phyloP scores from a whole-genome alignment of 768 basidiomycete species.

The Lactarius quietus region DNA sequence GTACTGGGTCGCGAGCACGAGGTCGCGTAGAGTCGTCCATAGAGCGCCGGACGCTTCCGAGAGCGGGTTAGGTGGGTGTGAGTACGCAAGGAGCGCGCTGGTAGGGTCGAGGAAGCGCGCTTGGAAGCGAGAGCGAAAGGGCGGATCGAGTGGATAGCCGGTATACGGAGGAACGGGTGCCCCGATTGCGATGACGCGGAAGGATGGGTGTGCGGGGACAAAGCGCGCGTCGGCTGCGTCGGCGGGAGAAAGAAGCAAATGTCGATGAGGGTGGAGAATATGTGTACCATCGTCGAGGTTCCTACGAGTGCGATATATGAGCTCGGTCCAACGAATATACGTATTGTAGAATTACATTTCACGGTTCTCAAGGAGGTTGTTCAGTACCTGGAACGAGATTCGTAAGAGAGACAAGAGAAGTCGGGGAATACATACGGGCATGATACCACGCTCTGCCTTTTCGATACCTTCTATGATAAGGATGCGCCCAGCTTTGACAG shows the following conservation, averaged over 20 bases:
- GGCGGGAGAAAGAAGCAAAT: conserved; percentile 40
- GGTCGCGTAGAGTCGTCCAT: conserved; percentile 47
- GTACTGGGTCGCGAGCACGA: conserved; percentile 60
- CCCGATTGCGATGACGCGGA: conserved; percentile 65
- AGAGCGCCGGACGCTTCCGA: conserved; percentile 25
- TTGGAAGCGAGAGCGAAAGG: conserved; percentile 66
- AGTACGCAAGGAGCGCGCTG: conserved; percentile 48
- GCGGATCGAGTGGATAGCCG: conserved; percentile 61
- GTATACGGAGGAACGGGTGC: conserved; percentile 67
- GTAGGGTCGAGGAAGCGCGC: conserved; percentile 63
- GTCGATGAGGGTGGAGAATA: conserved; percentile 61
- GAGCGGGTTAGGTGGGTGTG: conserved; percentile 14
- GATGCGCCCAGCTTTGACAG: conserved; percentile 61
- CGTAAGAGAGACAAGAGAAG: not conserved
- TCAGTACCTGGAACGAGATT: conserved; percentile 39
- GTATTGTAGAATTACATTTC: conserved; percentile 47
- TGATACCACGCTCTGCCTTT: conserved; percentile 68
- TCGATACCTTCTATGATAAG: conserved; percentile 71
- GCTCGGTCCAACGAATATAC: not conserved
- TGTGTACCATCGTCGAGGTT: conserved; percentile 69
- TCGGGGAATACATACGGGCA: conserved; percentile 48
- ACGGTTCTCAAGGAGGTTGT: conserved; percentile 67
- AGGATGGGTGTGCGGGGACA: conserved; percentile 63
- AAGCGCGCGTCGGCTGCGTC: conserved; percentile 40
- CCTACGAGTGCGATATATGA: conserved; percentile 33